A percentile compares a stretch with the other conserved stretches of the same genome.
phyloP scores from a whole-genome alignment of 805 yeast species.

The Saccharomycopsis sp. region DNA sequence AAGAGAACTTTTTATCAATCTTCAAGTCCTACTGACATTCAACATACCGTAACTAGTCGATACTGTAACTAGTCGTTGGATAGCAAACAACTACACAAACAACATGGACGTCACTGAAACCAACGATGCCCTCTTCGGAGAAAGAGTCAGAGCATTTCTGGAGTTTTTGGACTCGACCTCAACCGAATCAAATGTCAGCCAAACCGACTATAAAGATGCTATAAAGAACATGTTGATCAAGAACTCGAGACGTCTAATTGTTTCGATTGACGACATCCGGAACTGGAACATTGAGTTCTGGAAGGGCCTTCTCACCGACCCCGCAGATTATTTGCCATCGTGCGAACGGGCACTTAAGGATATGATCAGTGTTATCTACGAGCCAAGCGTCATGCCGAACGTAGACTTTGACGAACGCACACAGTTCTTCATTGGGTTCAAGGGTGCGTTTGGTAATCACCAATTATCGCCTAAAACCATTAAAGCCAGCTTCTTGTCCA shows the following conservation, averaged over 20 bases:
- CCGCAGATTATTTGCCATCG: slow-evolving; percentile 85
- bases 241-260: slow-evolving; percentile 58
- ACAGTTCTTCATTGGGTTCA: slow-evolving; percentile 69
- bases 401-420: slow-evolving; percentile 52
- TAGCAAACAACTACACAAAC: not conserved
- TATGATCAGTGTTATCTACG: slow-evolving; percentile 66
- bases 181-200: slow-evolving; percentile 37
- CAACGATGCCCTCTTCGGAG: slow-evolving; percentile 53
- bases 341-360: slow-evolving; percentile 82
- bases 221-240: slow-evolving; percentile 68
- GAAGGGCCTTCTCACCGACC: slow-evolving; percentile 64
- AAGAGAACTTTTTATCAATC: not conserved
- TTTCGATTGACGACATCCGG: slow-evolving; percentile 81
- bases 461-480: slow-evolving; percentile 84
- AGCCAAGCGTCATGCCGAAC: slow-evolving; percentile 48
- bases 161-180: slow-evolving; percentile 57
- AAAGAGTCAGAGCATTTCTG: slow-evolving; percentile 80
- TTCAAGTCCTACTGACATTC: not conserved
- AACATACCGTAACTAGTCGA: too few relatives aligned
- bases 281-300: slow-evolving; percentile 77
- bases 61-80: not conserved
- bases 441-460: slow-evolving; percentile 88
- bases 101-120: slow-evolving; percentile 13
- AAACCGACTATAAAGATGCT: slow-evolving; percentile 57
- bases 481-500: slow-evolving; percentile 67